Percentiles rank a stretch among this genome's conserved stretches.
These are phyloP conservation scores for Mycena venus DNA, from an alignment of 768 basidiomycete genomes.

Conservation along the genomic window DNA sequence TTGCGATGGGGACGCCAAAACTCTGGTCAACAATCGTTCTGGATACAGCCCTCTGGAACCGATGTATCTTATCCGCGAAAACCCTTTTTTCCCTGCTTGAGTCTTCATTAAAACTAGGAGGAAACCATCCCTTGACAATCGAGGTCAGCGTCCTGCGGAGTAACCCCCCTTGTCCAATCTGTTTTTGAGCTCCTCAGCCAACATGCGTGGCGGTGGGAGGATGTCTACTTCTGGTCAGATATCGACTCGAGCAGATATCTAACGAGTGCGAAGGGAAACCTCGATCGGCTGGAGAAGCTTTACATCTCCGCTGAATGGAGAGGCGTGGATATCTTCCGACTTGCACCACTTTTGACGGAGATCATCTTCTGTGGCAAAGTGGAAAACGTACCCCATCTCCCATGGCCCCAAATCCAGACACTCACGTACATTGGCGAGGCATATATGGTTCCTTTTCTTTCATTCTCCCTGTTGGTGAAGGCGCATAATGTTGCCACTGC, in stretches of 20 bases:
- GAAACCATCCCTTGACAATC: neutral
- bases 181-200: neutral
- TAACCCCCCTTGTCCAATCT: neutral
- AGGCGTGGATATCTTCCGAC: neutral
- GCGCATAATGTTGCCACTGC: neutral
- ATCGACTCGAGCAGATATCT: neutral
- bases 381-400: neutral
- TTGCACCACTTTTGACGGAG: neutral
- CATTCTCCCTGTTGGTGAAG: neutral
- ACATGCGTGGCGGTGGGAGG: neutral
- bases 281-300: neutral
- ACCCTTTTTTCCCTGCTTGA: neutral
- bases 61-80: neutral
- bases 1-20: neutral
- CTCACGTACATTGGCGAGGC: neutral
- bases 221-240: neutral
- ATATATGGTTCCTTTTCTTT: too few species aligned
- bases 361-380: neutral
- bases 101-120: neutral
- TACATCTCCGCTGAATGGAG: neutral
- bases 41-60: neutral
- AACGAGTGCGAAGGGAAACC: neutral
- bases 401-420: neutral
- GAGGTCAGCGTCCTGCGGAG: neutral
- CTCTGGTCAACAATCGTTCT: neutral